Base-by-base conservation (phyloP, 148 eudicot species). In the Chenopodium album region DNA sequence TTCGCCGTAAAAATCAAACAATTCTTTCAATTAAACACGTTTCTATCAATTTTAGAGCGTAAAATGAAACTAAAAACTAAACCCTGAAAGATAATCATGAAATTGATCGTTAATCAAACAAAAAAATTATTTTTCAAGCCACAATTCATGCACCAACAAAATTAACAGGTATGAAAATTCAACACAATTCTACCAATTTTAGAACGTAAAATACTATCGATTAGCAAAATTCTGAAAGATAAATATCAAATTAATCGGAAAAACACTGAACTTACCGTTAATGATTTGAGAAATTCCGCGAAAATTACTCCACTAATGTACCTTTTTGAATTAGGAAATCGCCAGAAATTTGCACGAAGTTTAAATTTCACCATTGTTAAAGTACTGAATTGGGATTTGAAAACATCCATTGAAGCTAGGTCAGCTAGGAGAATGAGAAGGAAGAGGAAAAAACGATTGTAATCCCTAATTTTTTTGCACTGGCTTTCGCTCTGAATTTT, bases 251-350 rank as follows among this genome's bases (percentile, higher is more conserved):
- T 23, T 26, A 56, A 79, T 28, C 14, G 20, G 22, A 41, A 62
- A 3, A 75, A n/a, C 66, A 32, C 29, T 14, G 22, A 59, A 60
- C 82, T 84, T 63, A 79, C 83, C 83, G 46, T 75, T 17, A 54
- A 66, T 7, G 32, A 17, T 13, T 63, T 63, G 69, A 16, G 31
- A 37, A 41, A 26, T 3, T 46, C 22, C 63, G 77, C 76, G 29
- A 69, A 26, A 34, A 37, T 5, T 7, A 59, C 4, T 11, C 8
- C n/a, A 41, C 56, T 28, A 37, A n/a, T 54, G 56, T n/a, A 73
- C 17, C 48, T 66, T 3, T 16, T 28, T 44, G 66, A 62, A 62
- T 37, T 1, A 14, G 26, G 19, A n/a, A 76, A 76, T 76, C 75
- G 54, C 56, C n/a, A 19, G 6, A 29, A 79, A 17, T 4, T 4